Percentiles rank a stretch among this genome's conserved stretches.
Evolutionary conservation across 2,329 filamentous ascomycete species (phyloP).

Genomic region (Phaeosphaeriaceae sp.): DNA sequence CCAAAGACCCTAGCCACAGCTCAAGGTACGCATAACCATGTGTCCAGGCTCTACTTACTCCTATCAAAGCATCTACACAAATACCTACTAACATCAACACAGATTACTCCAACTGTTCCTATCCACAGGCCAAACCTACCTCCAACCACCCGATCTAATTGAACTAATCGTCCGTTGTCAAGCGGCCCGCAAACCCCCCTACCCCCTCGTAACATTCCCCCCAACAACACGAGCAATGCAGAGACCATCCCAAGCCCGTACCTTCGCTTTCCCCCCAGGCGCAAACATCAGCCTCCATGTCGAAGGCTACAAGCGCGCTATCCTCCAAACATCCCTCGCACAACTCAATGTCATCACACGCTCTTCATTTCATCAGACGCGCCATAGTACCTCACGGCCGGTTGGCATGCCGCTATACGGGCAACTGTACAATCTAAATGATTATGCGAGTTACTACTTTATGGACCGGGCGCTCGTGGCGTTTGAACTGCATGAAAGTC

Average conservation of each 20-base stretch:
- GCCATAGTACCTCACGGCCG: background rate
- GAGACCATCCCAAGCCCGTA: conserved; percentile 1
- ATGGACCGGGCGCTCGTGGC: conserved; percentile 6
- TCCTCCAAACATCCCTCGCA: background rate
- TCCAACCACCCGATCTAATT: conserved; percentile 35
- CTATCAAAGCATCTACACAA: background rate
- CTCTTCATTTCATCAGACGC: conserved; percentile 15
- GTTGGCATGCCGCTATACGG: background rate
- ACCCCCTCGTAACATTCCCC: conserved; percentile 14
- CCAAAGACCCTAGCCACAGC: conserved; percentile 3
- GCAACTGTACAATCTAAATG: conserved; percentile 6
- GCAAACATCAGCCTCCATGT: background rate
- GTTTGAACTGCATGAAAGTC: conserved; percentile 13
- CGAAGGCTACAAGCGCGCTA: background rate
- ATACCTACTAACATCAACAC: background rate
- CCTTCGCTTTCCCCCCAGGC: conserved; percentile 1
- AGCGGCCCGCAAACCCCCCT: conserved; percentile 16
- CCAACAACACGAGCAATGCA: conserved; percentile 9
- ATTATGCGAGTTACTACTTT: conserved; percentile 11
- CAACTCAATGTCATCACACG: conserved; percentile 17
- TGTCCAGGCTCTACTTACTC: background rate
- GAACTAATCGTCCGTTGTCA: conserved; percentile 26
- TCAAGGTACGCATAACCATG: conserved; percentile 5
- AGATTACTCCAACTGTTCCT: conserved; percentile 28
- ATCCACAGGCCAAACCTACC: conserved; percentile 24